These are phyloP conservation scores for Celoporthe dispersa DNA, from an alignment of 2,329 filamentous ascomycete genomes.

Conservation along the genomic window DNA sequence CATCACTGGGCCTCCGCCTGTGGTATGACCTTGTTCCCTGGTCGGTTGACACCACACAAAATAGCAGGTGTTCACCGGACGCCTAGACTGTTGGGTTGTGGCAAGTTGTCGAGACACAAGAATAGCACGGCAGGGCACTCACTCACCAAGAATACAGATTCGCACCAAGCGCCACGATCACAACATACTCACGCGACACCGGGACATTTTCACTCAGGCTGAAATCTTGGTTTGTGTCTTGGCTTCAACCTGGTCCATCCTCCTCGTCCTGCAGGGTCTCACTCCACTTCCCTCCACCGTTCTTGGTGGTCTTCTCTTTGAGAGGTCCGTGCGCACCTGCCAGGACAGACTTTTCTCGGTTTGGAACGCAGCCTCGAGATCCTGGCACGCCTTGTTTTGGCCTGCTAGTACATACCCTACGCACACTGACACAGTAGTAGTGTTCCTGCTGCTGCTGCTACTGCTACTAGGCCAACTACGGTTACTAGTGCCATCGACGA, in stretches of 20 bases:
- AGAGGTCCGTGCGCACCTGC: conserved; percentile 2
- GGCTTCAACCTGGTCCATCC: not conserved
- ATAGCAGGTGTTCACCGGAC: not conserved
- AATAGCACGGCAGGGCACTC: not conserved
- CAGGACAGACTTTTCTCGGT: conserved; percentile 9
- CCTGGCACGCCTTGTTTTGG: not conserved
- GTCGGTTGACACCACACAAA: not conserved
- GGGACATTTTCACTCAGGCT: not conserved
- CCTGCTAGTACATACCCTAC: not conserved
- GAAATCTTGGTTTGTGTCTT: not conserved
- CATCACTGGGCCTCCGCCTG: not conserved
- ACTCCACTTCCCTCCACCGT: not conserved
- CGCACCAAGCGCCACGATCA: not conserved
- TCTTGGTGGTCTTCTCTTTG: not conserved
- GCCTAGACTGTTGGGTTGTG: not conserved
- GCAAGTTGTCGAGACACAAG: not conserved
- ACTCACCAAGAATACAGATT: not conserved
- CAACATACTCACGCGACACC: not conserved
- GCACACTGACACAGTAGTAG: not conserved
- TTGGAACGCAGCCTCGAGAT: not conserved
- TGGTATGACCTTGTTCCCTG: not conserved
- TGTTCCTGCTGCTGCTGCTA: not conserved
- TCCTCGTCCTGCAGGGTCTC: not conserved
- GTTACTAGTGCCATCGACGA: conserved; percentile 4
- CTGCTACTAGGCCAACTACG: conserved; percentile 1